Evolutionary conservation across 805 yeast genomes (phyloP).

Genomic region (Lipomyces sp.): DNA sequence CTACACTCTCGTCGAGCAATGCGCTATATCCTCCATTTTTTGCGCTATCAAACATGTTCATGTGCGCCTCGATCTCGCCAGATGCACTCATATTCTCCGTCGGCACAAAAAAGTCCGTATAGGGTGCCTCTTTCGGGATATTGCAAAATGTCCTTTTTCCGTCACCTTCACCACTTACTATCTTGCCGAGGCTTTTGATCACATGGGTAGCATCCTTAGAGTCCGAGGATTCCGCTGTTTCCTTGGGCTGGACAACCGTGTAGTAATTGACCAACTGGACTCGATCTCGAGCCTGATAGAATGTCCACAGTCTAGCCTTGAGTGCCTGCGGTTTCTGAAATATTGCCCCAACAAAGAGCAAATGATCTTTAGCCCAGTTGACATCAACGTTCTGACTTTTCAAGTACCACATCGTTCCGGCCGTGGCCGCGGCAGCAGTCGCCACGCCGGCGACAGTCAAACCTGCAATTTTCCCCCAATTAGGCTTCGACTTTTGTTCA

Average conservation of each 20-base stretch:
- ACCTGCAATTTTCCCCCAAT: constrained; percentile 35
- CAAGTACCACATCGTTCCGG: constrained; percentile 36
- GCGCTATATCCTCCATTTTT: constrained; percentile 25
- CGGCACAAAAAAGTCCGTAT: constrained; percentile 28
- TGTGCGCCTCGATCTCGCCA: constrained; percentile 36
- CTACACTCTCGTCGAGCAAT: constrained; percentile 25
- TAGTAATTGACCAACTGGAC: constrained; percentile 27
- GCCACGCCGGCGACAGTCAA: constrained; percentile 33
- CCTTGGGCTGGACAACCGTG: constrained; percentile 20
- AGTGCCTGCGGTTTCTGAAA: constrained; percentile 26
- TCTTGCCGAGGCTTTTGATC: constrained; percentile 27
- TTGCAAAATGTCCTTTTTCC: constrained; percentile 35
- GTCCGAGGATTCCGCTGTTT: not conserved
- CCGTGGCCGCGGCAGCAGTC: constrained; percentile 36
- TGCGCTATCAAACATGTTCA: constrained; percentile 28
- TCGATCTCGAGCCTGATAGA: constrained; percentile 25
- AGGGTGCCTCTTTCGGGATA: constrained; percentile 33
- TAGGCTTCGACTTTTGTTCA: constrained; percentile 12
- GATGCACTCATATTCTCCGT: constrained; percentile 32
- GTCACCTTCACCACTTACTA: constrained; percentile 28
- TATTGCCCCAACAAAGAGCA: constrained; percentile 30
- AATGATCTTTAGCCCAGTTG: constrained; percentile 35
- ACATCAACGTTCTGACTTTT: constrained; percentile 32
- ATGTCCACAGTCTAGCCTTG: constrained; percentile 23
- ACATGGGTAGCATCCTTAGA: constrained; percentile 16